phyloP scores from a whole-genome alignment of 805 yeast genomes.

The Zygoascus tannicola region DNA sequence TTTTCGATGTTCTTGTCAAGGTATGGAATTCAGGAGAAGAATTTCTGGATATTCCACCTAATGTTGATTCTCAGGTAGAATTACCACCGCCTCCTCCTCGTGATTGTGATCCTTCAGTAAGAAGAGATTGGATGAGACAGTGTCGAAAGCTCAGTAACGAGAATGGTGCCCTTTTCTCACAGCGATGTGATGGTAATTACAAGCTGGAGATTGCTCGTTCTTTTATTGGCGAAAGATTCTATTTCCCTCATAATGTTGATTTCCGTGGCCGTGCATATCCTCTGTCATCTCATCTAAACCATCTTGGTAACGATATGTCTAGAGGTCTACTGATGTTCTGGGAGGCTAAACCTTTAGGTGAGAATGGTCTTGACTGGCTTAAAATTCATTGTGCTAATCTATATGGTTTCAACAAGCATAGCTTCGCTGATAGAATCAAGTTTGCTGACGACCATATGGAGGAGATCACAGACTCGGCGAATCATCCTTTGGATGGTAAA shows the following conservation, averaged over 20 bases:
- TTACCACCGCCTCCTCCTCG: conserved; percentile 52
- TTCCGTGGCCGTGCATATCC: conserved; percentile 62
- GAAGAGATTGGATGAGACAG: conserved; percentile 57
- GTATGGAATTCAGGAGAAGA: conserved; percentile 83
- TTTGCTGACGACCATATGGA: conserved; percentile 42
- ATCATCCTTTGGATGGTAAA: conserved; percentile 37
- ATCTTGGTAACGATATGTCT: conserved; percentile 52
- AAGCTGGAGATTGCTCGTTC: conserved; percentile 94
- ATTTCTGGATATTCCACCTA: conserved; percentile 65
- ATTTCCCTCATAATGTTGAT: conserved; percentile 55
- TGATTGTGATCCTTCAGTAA: conserved; percentile 62
- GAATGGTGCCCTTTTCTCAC: conserved; percentile 63
- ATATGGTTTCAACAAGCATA: conserved; percentile 47
- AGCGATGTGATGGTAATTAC: conserved; percentile 88
- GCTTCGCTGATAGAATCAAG: conserved; percentile 41
- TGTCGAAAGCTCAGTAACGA: conserved; percentile 51
- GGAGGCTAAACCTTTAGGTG: conserved; percentile 49
- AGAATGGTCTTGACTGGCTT: conserved; percentile 46
- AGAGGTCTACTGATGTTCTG: conserved; percentile 50
- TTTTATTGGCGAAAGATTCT: conserved; percentile 54
- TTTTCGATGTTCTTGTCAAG: conserved; percentile 59
- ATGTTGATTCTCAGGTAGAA: conserved; percentile 34
- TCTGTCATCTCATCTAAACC: conserved; percentile 52
- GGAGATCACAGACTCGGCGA: conserved; percentile 37
- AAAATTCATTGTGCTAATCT: conserved; percentile 55